phyloP scores from a whole-genome alignment of 768 basidiomycete genomes.

The Mycena filopes region DNA sequence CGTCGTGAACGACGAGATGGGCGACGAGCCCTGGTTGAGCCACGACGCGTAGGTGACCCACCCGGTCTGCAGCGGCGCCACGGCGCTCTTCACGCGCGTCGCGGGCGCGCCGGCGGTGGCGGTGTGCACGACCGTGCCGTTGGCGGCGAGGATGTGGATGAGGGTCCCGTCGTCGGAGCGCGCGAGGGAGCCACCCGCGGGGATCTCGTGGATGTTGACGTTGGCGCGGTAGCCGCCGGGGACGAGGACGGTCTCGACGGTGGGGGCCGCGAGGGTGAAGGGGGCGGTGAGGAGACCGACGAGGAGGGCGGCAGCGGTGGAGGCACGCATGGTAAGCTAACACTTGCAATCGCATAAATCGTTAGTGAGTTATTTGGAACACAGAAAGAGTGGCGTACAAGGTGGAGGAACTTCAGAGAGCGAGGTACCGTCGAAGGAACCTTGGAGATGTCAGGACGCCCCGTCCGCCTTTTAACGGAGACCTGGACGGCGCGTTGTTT shows the following conservation, averaged over 20 bases:
- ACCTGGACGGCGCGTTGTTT: background rate
- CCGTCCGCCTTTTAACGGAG: background rate
- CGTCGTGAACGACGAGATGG: slow-evolving; percentile 26
- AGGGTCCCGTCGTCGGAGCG: slow-evolving; percentile 11
- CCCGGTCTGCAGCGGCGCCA: slow-evolving; percentile 9
- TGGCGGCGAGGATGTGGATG: slow-evolving; percentile 19
- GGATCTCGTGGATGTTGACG: slow-evolving; percentile 14
- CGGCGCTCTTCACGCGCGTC: background rate
- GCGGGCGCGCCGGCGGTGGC: slow-evolving; percentile 1
- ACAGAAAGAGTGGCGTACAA: no score
- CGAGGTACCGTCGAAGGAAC: background rate
- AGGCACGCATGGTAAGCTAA: background rate
- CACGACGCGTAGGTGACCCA: slow-evolving; percentile 29
- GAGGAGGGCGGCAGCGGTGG: background rate
- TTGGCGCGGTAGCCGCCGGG: slow-evolving; percentile 4
- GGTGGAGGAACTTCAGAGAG: background rate
- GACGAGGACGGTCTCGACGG: background rate
- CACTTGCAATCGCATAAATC: no score
- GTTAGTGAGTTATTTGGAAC: no score
- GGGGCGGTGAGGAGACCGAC: background rate
- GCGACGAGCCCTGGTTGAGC: slow-evolving; percentile 21
- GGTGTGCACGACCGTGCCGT: slow-evolving; percentile 10
- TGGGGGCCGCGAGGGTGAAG: background rate
- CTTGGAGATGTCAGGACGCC: background rate
- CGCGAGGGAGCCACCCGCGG: slow-evolving; percentile 11